Base-by-base conservation (phyloP, 139 green algal species). In the Micractinium sp. region DNA sequence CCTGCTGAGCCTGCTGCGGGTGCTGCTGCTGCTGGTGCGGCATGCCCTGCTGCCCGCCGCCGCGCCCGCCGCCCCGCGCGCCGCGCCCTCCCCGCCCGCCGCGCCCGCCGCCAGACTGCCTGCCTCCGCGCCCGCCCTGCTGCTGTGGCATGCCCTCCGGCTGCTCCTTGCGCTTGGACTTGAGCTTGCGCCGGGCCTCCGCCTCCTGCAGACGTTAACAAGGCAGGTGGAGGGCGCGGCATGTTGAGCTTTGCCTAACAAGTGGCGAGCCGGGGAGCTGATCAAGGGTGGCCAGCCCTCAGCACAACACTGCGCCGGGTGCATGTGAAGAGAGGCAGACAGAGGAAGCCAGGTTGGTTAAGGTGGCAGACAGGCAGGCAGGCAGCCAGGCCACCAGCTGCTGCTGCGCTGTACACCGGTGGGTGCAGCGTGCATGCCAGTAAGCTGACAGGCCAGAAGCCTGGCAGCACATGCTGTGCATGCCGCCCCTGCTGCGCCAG, bases 151-250 rank as follows among this genome's bases (percentile, higher is more conserved):
- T 29, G 3, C 84, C 84, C 4, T 71, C 84, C 12, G 67, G 67
- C 29, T 33, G 38, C 2, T 81, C 74, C 77, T 91, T 91, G 3
- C 89, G 75, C 89, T 91, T 91, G 31, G 89, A 78, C 19, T 91
- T 81, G 84, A 87, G 78, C 85, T 91, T 91, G 27, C 84, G 76
- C 84, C 81, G 80, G 63, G 86, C 74, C 76, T 82, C 76, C 33
- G 84, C 84, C 39, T 91, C 89, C 89, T 91, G 89, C 84, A 78
- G 39, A 14, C 77, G 38, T 56, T 9, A 56, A 16, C 47, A 5
- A 56, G 47, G 47, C 47, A 56, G 47, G 47, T 9, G 47, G 47
- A 13, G 38, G 16, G 23, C 47, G 5, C 47, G 47, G 47, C 5
- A 56, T 56, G 47, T 56, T 56, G 47, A 56, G 47, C 9, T 56